Conservation (phyloP, 257 asterid genomes). For the Cynanchum wilfordii region DNA sequence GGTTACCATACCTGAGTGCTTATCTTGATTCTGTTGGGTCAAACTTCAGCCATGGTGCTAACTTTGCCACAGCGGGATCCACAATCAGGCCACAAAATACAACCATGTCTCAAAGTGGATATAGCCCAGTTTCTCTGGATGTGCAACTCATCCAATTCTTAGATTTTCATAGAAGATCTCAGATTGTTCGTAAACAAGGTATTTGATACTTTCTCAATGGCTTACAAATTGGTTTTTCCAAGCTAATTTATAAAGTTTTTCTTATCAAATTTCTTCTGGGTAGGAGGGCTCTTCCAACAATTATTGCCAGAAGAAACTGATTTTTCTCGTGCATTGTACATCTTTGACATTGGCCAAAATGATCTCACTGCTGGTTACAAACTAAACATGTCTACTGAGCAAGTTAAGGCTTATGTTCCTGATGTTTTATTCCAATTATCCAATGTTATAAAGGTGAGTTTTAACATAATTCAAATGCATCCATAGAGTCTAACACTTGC, state of each 20-base stretch:
- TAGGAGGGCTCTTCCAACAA: constrained; percentile 31
- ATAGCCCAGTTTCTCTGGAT: constrained; percentile 70
- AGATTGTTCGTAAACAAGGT: constrained; percentile 43
- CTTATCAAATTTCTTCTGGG: background rate
- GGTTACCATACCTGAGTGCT: constrained; percentile 53
- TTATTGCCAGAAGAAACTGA: constrained; percentile 42
- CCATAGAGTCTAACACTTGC: too few species aligned
- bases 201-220: background rate
- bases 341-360: constrained; percentile 80
- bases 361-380: constrained; percentile 77
- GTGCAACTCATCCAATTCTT: constrained; percentile 51
- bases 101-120: constrained; percentile 68
- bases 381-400: constrained; percentile 51
- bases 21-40: constrained; percentile 77
- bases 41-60: constrained; percentile 76
- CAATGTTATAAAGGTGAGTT: constrained; percentile 44
- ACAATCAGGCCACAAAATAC: constrained; percentile 74
- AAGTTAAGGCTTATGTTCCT: constrained; percentile 73
- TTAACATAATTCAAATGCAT: too few species aligned
- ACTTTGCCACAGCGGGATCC: constrained; percentile 89
- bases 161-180: constrained; percentile 57
- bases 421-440: constrained; percentile 51
- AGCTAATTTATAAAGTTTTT: background rate
- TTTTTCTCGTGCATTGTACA: constrained; percentile 53
- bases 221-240: background rate